Evolutionary conservation across 805 yeast genomes (phyloP), one percentile per base, ranked within the genome.

Genomic region (Candida chauliodis): DNA sequence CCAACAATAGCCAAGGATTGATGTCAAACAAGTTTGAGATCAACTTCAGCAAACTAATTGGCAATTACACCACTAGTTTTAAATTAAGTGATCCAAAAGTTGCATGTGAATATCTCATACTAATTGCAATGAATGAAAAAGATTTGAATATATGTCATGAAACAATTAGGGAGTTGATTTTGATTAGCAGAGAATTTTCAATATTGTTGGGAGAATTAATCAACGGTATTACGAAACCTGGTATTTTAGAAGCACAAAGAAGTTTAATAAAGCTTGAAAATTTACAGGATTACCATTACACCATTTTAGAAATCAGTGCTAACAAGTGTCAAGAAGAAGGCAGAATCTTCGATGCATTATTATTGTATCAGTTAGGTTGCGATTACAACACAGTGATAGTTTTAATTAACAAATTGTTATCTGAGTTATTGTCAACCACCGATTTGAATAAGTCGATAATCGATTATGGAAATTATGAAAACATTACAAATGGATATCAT

Each of bases 291-390:
- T 91, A 77, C 53, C 66, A 85, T 47, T 73, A 71, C 44, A 75
- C 76, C 42, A 88, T 91, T 29, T 81, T 93, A 3, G 95, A 84
- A 55, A 79, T 78, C 43, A 89, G 95, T 20, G 97, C 97, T 3
- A 72, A 72, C 30, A 79, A 78, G 48, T 95, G 96, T 11, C 93
- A 86, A 51, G 93, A 87, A 49, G 98, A 90, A 52, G 97, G 97
- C 6, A 75, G 95, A 53, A 72, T 79, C 10, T 78, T 82, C 44
- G 98, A 93, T 54, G 86, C 96, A 14, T 74, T 93, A 44, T 68
- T 86, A 41, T 71, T 93, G 38, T 91, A 86, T 56, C 96, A 90
- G 61, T 73, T 91, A 47, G 79, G 95, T 34, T 95, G 86, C 60
- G 95, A 90, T 49, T 84, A 84, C 57, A 84, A 84, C 53, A 80